Evolutionary conservation across 192 early-diverging fungal species (phyloP), one percentile per base, ranked within the genome.

Genomic region (Gaertneriomyces semiglobifer): DNA sequence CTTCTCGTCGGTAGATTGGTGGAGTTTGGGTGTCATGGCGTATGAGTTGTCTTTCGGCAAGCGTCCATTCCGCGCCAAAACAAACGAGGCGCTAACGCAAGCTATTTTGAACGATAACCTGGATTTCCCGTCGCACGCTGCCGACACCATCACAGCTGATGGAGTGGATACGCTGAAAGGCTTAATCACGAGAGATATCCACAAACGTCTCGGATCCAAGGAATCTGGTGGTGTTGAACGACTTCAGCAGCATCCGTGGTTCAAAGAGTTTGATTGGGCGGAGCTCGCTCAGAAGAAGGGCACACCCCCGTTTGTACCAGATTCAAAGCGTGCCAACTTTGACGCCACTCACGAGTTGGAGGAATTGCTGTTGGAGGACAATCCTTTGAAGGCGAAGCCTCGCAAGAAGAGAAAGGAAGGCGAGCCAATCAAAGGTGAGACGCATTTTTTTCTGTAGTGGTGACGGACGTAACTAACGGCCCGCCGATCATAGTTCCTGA

Each of bases 281-380:
- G 70, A 71, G 44, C 77, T 96, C 39, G 87, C 88, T 39, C 69
- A 78, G n/a, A 90, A 89, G 73, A 75, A 88, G 63, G 77, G 86
- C 0, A 68, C 63, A 4, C 92, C 95, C 38, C 88, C 92, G 7
- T 98, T 94, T 74, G 77, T 85, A 7, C 94, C 95, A 52, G 47
- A 93, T 91, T 79, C 82, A 55, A 92, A 95, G 70, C 77, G 85
- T 18, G 87, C 91, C 52, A 98, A 98, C 70, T 98, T 96, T 75
- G 96, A 98, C 80, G 92, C 92, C 7, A 92, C 93, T 25, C 88
- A 96, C 69, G 96, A 99, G 52, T 74, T 99, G 19, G 95, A 99
- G 63, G 96, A 99, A 67, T 84, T 98, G 39, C 75, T 99, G 45
- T 79, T 99, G n/a, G 95, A 99, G 69, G 95, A 96, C 41, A 93